phyloP scores from a whole-genome alignment of 108 stramenopile genomes.

The Cyclotella cryptica region DNA sequence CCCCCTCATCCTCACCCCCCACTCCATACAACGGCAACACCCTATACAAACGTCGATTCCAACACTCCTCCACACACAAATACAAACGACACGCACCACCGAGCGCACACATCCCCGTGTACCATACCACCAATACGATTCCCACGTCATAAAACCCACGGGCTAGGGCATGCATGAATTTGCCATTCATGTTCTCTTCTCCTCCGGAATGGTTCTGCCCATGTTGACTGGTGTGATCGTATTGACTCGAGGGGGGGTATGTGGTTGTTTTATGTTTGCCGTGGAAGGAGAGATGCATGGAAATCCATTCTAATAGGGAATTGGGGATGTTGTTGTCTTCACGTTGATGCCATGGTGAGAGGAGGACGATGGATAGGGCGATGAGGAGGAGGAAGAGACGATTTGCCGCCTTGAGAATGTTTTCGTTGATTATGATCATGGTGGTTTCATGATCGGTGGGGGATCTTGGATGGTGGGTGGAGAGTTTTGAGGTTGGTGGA shows the following conservation, averaged over 20 bases:
- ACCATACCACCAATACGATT: conserved; percentile 4
- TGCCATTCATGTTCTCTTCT: background rate
- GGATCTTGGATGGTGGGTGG: no score
- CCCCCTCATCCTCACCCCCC: conserved; percentile 6
- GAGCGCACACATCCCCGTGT: conserved; percentile 1
- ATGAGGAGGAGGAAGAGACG: conserved; percentile 16
- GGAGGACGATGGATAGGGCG: conserved; percentile 1
- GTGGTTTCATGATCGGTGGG: conserved; percentile 1
- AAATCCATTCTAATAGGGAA: conserved; percentile 3
- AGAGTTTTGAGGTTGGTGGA: no score
- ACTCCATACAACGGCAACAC: background rate
- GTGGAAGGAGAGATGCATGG: background rate
- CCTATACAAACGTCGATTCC: conserved; percentile 1
- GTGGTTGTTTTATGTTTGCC: background rate
- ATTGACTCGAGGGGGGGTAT: background rate
- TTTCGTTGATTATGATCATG: conserved; percentile 15
- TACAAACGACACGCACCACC: conserved; percentile 15
- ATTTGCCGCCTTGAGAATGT: background rate
- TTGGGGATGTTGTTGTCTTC: background rate
- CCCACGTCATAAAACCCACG: conserved; percentile 18
- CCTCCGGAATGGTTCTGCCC: no score
- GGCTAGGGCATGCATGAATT: conserved; percentile 2
- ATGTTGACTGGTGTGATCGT: background rate
- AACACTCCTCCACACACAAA: conserved; percentile 15
- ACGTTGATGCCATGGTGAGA: background rate